These are phyloP conservation scores for Hyaloperonospora brassicae DNA, from an alignment of 352 stramenopile species.

Conservation along the genomic window DNA sequence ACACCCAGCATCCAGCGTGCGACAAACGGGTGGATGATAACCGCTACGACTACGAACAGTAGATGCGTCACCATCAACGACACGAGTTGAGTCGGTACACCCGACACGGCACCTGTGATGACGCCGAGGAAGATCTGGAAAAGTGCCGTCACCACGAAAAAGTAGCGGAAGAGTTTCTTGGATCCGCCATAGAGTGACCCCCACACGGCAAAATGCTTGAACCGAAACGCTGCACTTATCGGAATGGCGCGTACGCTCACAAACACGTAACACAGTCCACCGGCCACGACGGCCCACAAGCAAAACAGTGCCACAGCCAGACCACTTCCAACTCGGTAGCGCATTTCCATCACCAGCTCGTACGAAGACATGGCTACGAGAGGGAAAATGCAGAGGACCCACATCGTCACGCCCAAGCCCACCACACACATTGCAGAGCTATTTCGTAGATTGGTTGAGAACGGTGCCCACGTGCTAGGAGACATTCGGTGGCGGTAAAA, in stretches of 20 bases:
- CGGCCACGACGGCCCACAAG: constrained; percentile 39
- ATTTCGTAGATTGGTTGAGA: constrained; percentile 18
- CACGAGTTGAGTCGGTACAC: constrained; percentile 43
- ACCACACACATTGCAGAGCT: constrained; percentile 48
- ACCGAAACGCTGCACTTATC: constrained; percentile 34
- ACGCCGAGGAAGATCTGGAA: constrained; percentile 47
- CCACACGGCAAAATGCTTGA: constrained; percentile 42
- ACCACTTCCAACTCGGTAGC: constrained; percentile 34
- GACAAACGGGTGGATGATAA: constrained; percentile 47
- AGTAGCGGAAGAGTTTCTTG: constrained; percentile 48
- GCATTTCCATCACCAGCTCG: constrained; percentile 59
- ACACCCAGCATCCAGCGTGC: constrained; percentile 28
- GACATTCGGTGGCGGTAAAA: constrained; percentile 23
- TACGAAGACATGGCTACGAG: constrained; percentile 49
- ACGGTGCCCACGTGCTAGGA: constrained; percentile 16
- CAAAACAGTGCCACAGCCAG: constrained; percentile 41
- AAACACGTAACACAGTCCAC: constrained; percentile 33
- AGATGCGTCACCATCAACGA: constrained; percentile 42
- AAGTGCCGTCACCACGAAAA: constrained; percentile 43
- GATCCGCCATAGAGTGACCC: constrained; percentile 53
- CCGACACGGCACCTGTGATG: constrained; percentile 39
- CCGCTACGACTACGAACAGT: constrained; percentile 38
- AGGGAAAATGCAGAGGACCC: constrained; percentile 48
- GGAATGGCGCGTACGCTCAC: constrained; percentile 35
- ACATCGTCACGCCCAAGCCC: constrained; percentile 42